These are phyloP conservation scores for Fusarium paranaense DNA, from an alignment of 2,329 filamentous ascomycete species.

Conservation along the genomic window DNA sequence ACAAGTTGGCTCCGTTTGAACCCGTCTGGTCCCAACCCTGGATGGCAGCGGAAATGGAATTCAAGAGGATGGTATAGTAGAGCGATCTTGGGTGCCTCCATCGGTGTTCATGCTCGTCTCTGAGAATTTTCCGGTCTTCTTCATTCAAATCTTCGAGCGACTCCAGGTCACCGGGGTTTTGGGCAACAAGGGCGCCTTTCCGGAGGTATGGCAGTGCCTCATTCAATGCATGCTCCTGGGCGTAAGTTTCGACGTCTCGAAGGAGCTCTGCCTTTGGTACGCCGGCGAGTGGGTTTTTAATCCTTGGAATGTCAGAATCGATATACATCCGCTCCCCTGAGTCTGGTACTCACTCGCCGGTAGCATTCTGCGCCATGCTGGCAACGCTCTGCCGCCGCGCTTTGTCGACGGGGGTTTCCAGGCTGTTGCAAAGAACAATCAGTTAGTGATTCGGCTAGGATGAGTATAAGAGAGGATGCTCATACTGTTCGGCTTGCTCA, in stretches of 20 bases:
- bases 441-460: neutral
- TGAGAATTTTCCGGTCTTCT: neutral
- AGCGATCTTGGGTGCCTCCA: slow-evolving; percentile 2
- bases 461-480: neutral
- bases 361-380: neutral
- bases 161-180: neutral
- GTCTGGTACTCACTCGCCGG: neutral
- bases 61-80: slow-evolving; percentile 58
- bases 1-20: slow-evolving; percentile 69
- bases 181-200: neutral
- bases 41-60: slow-evolving; percentile 67
- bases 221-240: neutral
- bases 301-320: neutral
- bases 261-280: neutral
- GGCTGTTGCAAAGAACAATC: neutral
- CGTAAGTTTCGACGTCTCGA: neutral
- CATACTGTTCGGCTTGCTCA: neutral
- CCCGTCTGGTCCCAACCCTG: slow-evolving; percentile 74
- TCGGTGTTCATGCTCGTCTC: neutral
- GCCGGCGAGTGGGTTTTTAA: neutral
- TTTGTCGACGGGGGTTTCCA: neutral
- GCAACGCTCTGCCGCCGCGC: neutral
- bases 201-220: neutral
- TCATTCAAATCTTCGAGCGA: neutral
- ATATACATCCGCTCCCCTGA: neutral